Percentiles rank a stretch among this genome's conserved stretches.
phyloP scores from a whole-genome alignment of 228 moss, liverwort and hornwort species.

The Sphagnum magellanicum region DNA sequence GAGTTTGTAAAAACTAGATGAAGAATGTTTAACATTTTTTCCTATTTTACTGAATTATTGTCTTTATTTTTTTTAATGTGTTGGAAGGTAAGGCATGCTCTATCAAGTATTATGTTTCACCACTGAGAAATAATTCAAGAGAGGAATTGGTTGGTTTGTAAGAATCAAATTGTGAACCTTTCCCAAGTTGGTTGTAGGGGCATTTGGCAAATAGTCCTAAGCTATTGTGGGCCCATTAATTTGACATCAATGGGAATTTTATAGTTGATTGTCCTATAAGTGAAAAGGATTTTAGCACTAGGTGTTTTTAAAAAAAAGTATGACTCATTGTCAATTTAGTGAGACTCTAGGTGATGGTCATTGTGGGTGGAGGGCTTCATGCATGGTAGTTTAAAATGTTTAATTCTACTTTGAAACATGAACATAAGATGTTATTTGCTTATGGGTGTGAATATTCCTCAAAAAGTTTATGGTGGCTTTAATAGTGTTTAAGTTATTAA shows the following conservation, averaged over 20 bases:
- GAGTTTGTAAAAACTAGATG: too few species aligned
- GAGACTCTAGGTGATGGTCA: constrained; percentile 2
- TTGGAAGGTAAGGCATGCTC: too few species aligned
- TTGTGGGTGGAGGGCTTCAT: constrained; percentile 5
- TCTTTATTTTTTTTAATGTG: too few species aligned
- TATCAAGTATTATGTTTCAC: too few species aligned
- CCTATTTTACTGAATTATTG: too few species aligned
- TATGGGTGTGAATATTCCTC: constrained; percentile 37
- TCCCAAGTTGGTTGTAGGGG: constrained; percentile 2
- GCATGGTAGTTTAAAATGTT: constrained; percentile 30
- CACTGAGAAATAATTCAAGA: background rate
- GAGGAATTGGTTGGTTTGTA: constrained; percentile 1
- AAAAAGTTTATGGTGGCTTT: background rate
- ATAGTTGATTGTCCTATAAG: constrained; percentile 22
- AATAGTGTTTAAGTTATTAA: too few species aligned
- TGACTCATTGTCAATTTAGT: constrained; percentile 29
- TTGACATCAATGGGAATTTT: constrained; percentile 9
- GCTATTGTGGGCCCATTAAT: constrained; percentile 35
- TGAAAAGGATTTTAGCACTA: constrained; percentile 57
- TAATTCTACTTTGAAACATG: constrained; percentile 65
- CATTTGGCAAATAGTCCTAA: constrained; percentile 23
- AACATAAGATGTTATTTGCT: constrained; percentile 16
- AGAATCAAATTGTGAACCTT: background rate
- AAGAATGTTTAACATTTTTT: too few species aligned
- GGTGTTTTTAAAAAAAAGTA: constrained; percentile 48